Percentiles rank a stretch among this genome's conserved stretches.
These are phyloP conservation scores for Lipomyces lipofer DNA, from an alignment of 805 yeast genomes.

Conservation along the genomic window DNA sequence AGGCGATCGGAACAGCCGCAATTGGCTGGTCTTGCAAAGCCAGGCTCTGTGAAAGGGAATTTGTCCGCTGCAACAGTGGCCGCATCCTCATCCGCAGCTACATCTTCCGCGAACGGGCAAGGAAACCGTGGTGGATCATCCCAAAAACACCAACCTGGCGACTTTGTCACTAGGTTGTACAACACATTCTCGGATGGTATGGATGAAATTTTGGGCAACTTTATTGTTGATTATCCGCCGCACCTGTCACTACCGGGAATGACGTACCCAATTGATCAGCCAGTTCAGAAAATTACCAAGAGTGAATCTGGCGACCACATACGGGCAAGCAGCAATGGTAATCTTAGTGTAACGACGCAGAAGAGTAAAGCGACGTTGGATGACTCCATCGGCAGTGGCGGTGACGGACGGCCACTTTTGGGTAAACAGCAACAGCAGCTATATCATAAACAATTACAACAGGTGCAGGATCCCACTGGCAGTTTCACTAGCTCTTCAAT, in stretches of 20 bases:
- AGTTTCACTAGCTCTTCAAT: neutral
- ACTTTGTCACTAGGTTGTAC: conserved; percentile 22
- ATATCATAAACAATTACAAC: neutral
- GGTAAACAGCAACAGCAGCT: neutral
- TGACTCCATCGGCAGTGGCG: neutral
- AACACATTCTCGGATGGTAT: conserved; percentile 26
- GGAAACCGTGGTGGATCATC: neutral
- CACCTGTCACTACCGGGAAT: conserved; percentile 13
- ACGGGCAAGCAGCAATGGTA: conserved; percentile 10
- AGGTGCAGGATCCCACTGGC: neutral
- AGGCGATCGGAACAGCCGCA: neutral
- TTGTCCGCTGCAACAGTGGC: conserved; percentile 14
- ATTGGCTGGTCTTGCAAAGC: neutral
- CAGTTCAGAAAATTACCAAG: neutral
- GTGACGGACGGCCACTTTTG: neutral
- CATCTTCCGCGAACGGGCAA: neutral
- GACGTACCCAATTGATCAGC: conserved; percentile 7
- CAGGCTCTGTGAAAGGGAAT: neutral
- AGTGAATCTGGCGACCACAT: neutral
- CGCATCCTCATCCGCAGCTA: conserved; percentile 18
- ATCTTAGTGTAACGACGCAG: conserved; percentile 8
- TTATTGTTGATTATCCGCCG: conserved; percentile 28
- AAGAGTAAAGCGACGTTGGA: neutral
- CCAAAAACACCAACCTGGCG: conserved; percentile 13
- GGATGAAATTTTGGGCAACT: conserved; percentile 28